Conservation (phyloP, 2,329 filamentous ascomycete genomes). For the Fulvia fulva region DNA sequence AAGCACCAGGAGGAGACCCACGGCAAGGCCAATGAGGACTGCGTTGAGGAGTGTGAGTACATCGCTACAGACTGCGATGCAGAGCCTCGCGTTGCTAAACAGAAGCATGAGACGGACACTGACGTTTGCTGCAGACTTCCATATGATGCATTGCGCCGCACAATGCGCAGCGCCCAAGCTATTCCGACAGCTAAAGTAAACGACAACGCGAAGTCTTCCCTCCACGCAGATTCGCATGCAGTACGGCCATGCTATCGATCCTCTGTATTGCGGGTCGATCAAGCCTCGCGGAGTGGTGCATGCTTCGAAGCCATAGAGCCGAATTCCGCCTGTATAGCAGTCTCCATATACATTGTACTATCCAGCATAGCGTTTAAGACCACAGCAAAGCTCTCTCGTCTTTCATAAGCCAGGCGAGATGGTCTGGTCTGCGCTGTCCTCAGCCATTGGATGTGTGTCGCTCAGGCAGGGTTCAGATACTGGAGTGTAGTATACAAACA, state of each 20-base stretch:
- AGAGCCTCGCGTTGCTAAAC: neutral
- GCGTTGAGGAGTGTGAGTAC: conserved; percentile 97
- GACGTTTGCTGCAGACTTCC: conserved; percentile 68
- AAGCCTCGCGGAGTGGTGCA: neutral
- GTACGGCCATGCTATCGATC: neutral
- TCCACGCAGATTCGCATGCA: neutral
- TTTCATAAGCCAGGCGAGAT: too few relatives aligned
- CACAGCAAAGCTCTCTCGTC: neutral
- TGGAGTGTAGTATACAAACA: too few relatives aligned
- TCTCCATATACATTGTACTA: conserved; percentile 34
- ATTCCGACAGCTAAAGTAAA: conserved; percentile 85
- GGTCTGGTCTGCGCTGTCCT: too few relatives aligned
- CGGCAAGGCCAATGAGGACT: conserved; percentile 82
- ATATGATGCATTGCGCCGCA: conserved; percentile 92
- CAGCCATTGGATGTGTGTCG: too few relatives aligned
- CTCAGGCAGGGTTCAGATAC: too few relatives aligned
- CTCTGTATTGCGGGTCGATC: neutral
- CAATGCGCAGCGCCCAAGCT: conserved; percentile 95
- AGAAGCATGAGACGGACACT: neutral
- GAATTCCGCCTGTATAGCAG: conserved; percentile 33
- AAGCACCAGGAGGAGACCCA: conserved; percentile 66
- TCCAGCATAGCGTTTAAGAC: conserved; percentile 12
- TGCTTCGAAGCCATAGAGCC: conserved; percentile 2
- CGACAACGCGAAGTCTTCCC: neutral
- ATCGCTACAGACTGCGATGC: neutral